Base-by-base conservation (phyloP, 2,329 filamentous ascomycete species). In the Ophiostoma ulmi region DNA sequence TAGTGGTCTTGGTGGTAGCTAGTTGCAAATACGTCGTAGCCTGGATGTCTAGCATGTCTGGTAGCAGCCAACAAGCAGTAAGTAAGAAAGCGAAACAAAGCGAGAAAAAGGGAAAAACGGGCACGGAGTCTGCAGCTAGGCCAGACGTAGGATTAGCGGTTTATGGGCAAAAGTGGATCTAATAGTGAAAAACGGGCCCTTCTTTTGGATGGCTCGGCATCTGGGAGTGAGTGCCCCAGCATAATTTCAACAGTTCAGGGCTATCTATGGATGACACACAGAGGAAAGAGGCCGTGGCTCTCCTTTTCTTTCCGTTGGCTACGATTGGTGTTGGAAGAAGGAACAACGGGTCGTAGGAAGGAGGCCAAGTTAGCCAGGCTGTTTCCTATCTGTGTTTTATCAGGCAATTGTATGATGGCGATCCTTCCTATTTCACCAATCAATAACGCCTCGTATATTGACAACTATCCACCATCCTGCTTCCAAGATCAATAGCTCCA, bases 1-100 rank as follows among this genome's bases (percentile, higher is more conserved):
- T 48, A n/a, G 52, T 58, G 22, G 52, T 48, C 44, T n/a, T 58
- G 26, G 52, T 58, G n/a, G 52, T 58, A 35, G 58, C 58, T 63
- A 63, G 58, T 35, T 14, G 52, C 22, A 5, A 35, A 31, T 63
- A 63, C n/a, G 52, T 58, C 52, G 52, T 22, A 58, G 52, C 26
- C 3, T 58, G 48, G 41, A 13, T 44, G 41, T 44, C 41, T 44
- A 44, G 41, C 41, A 44, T 14, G 41, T 13, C 31, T 31, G 31
- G 31, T 39, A 39, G 38, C 38, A 39, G 6, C 38, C 38, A 39
- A 10, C 38, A 48, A 20, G 17, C 17, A 48, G 44, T n/a, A 20
- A 26, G 39, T 44, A 17, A 17, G 39, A 44, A 41, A 44, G 14
- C 39, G 39, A 44, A 31, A 31, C 31, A 26, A 58, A 26, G 52